Evolutionary conservation across 2,329 filamentous ascomycete species (phyloP), one percentile per base, ranked within the genome.

Genomic region (Tolypocladium tropicale): DNA sequence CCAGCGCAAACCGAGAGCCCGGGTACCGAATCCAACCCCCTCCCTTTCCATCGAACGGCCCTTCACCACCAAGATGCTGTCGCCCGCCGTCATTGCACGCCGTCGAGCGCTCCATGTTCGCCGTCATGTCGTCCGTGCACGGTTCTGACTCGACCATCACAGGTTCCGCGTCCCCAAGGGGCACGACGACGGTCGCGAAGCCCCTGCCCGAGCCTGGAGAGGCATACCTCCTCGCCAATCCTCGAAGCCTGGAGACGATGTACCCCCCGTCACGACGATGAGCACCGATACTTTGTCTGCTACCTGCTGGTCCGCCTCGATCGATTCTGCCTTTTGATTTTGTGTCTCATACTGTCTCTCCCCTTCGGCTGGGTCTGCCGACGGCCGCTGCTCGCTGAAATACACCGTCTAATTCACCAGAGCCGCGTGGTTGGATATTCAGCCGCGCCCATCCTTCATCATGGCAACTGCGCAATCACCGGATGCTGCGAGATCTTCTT

Each of bases 401-500:
- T 57, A 57, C 53, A 58, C 12, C 2, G 14, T 53, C 53, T 55
- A 28, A 53, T 55, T 23, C 58, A 55, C 59, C 60, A 50, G 60
- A 62, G 59, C 56, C 60, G 53, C 55, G 50, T 49, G 59, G 55
- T 61, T 63, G 63, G 62, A 61, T 62, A 55, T 53, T 39, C 25
- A 56, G 61, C 59, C 63, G 59, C 56, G 51, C 51, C 60, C 55
- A 39, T 56, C 55, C 59, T 60, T 55, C 57, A 64, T 60, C 61
- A 81, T 81, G 78, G 74, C 78, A 59, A 72, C 76, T 51, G 68
- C 74, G 55, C 73, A 74, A 62, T 70, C 75, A 62, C 65, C 76
- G 59, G 78, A 79, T 61, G 61, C 74, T 55, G 73, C 74, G 54
- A 84, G 82, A 71, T 80, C 85, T 63, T 89, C 87, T 48, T 91